A percentile compares a stretch with the other conserved stretches of the same genome.
phyloP scores from a whole-genome alignment of 2,329 filamentous ascomycete genomes.

The Aspergillus hortae region DNA sequence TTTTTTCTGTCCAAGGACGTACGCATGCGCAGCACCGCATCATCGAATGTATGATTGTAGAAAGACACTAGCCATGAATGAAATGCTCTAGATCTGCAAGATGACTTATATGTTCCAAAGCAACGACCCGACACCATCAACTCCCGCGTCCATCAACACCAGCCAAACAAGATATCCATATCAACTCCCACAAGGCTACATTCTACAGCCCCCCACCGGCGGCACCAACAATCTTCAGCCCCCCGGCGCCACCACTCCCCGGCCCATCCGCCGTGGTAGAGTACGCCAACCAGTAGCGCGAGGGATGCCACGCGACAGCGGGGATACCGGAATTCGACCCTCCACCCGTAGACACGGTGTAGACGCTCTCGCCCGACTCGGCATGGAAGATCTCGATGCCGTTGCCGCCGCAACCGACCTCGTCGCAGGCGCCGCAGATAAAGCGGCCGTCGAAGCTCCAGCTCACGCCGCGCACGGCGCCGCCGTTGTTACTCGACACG shows the following conservation, averaged over 20 bases:
- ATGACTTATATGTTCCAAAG: too few relatives aligned
- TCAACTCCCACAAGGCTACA: neutral
- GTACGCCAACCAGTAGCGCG: conserved; percentile 48
- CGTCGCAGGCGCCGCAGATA: conserved; percentile 47
- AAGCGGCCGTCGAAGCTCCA: conserved; percentile 51
- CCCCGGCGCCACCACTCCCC: conserved; percentile 35
- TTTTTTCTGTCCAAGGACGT: too few relatives aligned
- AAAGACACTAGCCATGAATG: too few relatives aligned
- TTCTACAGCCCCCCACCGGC: conserved; percentile 36
- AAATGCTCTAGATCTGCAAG: too few relatives aligned
- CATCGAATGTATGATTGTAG: too few relatives aligned
- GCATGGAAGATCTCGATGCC: conserved; percentile 50
- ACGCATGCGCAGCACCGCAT: too few relatives aligned
- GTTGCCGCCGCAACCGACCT: conserved; percentile 40
- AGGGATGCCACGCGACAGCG: conserved; percentile 50
- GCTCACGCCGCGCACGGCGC: conserved; percentile 45
- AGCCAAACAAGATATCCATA: neutral
- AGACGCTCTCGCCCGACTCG: conserved; percentile 47
- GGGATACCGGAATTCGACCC: conserved; percentile 37
- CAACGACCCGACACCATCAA: neutral
- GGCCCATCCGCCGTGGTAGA: conserved; percentile 42
- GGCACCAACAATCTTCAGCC: conserved; percentile 48
- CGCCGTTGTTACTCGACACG: conserved; percentile 42
- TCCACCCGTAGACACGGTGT: conserved; percentile 41
- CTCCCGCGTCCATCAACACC: neutral